Percentiles rank a stretch among this genome's conserved stretches.
Evolutionary conservation across 2,329 filamentous ascomycete species (phyloP).

Genomic region (Fusarium gaditjirri): DNA sequence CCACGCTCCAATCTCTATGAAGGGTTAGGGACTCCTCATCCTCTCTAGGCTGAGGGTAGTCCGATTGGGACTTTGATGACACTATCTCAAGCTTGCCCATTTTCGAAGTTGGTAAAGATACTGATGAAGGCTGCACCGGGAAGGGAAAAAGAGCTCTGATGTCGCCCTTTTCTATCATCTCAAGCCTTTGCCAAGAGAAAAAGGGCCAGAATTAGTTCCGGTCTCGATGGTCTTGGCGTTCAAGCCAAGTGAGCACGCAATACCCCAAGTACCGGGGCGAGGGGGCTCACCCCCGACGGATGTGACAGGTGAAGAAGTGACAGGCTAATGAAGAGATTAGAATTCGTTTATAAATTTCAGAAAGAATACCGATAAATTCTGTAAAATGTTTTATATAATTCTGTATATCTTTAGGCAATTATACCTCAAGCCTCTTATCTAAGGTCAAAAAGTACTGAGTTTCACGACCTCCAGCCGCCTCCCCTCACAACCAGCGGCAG

Average conservation of each 20-base stretch:
- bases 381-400: fast-evolving
- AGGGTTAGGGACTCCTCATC: conserved; percentile 48
- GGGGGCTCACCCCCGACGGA: too few relatives aligned
- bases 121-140: not conserved
- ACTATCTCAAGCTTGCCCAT: conserved; percentile 33
- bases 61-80: conserved; percentile 18
- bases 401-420: too few relatives aligned
- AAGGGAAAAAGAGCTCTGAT: not conserved
- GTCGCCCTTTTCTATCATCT: conserved; percentile 21
- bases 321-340: not conserved
- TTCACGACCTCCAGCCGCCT: not conserved
- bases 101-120: not conserved
- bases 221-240: conserved; percentile 22
- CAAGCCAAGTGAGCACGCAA: conserved; percentile 42
- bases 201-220: not conserved
- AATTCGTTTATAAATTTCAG: fast-evolving
- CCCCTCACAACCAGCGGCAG: fast-evolving
- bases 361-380: too few relatives aligned
- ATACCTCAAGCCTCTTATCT: not conserved
- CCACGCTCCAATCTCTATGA: conserved; percentile 48
- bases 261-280: conserved; percentile 25
- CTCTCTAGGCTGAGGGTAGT: conserved; percentile 30
- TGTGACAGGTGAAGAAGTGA: not conserved
- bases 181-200: not conserved
- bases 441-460: not conserved